Percentiles rank a stretch among this genome's conserved stretches.
Conservation (phyloP, 495 filamentous ascomycete species). For the Daldinia grandis region DNA sequence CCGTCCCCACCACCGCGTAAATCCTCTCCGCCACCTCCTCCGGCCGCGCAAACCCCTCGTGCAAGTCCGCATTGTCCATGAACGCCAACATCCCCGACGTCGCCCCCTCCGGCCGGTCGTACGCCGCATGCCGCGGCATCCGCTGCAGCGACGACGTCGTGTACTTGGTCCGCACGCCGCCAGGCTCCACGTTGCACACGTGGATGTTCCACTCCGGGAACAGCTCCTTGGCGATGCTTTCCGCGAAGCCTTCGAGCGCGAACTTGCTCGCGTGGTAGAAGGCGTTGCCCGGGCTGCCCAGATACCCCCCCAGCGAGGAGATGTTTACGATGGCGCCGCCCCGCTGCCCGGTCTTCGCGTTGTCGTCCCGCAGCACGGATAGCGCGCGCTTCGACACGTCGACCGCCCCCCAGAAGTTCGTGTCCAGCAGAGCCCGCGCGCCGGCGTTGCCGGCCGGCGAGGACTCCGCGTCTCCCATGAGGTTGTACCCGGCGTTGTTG, state of each 20-base stretch:
- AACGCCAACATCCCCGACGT: conserved; percentile 49
- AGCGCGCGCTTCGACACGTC: conserved; percentile 56
- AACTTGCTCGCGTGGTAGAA: conserved; percentile 67
- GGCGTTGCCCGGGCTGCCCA: conserved; percentile 56
- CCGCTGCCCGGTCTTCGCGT: conserved; percentile 38
- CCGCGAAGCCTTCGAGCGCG: conserved; percentile 65
- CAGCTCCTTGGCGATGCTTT: conserved; percentile 61
- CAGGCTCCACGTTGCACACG: conserved; percentile 58
- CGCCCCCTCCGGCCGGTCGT: conserved; percentile 45
- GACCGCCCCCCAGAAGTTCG: conserved; percentile 63
- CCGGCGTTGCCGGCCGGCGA: conserved; percentile 45
- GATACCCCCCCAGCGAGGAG: conserved; percentile 60
- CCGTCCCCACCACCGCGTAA: conserved; percentile 47
- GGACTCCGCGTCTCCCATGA: conserved; percentile 58
- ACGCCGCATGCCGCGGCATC: conserved; percentile 49
- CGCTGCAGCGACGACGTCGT: conserved; percentile 27
- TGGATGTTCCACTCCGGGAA: conserved; percentile 62
- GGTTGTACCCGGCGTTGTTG: conserved; percentile 65
- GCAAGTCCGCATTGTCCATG: conserved; percentile 42
- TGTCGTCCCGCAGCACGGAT: conserved; percentile 55
- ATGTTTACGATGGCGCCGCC: conserved; percentile 64
- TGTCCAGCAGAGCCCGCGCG: conserved; percentile 56
- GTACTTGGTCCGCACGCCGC: conserved; percentile 58
- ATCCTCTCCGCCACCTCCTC: conserved; percentile 51
- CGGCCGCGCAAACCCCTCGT: conserved; percentile 47